A percentile compares a stretch with the other conserved stretches of the same genome.
Conservation (phyloP, 2,329 filamentous ascomycete genomes). For the Cladosporium cucumerinum region DNA sequence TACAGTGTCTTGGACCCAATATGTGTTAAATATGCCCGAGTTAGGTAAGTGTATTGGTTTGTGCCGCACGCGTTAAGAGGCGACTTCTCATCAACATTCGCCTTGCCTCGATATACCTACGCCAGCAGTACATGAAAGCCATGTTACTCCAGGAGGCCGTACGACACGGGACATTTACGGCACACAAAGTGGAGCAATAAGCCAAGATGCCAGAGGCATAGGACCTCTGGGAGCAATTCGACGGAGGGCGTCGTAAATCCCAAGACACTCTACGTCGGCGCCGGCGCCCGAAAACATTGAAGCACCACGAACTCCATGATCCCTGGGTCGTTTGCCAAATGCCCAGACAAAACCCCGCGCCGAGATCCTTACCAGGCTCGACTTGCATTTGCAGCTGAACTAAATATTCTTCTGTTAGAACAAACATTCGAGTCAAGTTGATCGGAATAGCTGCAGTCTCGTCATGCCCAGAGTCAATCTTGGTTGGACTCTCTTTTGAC, state of each 20-base stretch:
- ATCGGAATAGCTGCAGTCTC: background rate
- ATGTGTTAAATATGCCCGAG: background rate
- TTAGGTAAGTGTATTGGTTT: background rate
- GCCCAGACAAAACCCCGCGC: slow-evolving; percentile 1
- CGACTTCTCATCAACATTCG: background rate
- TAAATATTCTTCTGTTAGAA: background rate
- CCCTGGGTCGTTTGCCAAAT: background rate
- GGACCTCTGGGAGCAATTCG: no score
- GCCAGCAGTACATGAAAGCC: no score
- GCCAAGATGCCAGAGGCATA: background rate
- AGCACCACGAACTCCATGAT: background rate
- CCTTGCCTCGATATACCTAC: background rate
- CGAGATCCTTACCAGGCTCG: background rate
- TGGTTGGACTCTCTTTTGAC: background rate
- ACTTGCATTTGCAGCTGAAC: background rate
- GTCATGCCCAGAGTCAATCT: background rate
- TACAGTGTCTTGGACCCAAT: background rate
- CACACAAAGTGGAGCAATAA: background rate
- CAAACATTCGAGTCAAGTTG: background rate
- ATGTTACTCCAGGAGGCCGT: no score
- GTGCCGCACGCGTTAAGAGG: background rate
- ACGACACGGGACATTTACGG: background rate
- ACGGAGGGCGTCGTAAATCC: background rate
- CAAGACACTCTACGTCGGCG: background rate
- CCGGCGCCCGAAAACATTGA: background rate